Evolutionary conservation across 2,329 filamentous ascomycete genomes (phyloP).

Genomic region (Trichoderma polysporum): DNA sequence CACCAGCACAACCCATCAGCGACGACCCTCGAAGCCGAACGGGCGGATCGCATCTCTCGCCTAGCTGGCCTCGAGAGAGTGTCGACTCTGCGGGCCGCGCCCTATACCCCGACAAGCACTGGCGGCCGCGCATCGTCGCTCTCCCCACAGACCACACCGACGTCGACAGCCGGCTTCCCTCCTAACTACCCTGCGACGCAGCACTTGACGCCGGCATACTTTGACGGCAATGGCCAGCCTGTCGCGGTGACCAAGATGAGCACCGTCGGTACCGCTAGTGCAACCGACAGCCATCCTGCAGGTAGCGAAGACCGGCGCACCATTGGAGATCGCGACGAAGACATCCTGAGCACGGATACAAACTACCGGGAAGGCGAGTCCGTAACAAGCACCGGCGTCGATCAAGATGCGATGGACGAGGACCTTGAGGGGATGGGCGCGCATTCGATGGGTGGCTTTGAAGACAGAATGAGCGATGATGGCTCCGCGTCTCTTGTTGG

Average conservation of each 20-base stretch:
- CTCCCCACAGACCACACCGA: constrained; percentile 51
- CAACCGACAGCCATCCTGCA: constrained; percentile 70
- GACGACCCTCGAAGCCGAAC: constrained; percentile 83
- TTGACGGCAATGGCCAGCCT: constrained; percentile 72
- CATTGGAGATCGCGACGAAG: constrained; percentile 60
- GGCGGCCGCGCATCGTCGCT: constrained; percentile 38
- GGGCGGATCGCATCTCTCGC: constrained; percentile 91
- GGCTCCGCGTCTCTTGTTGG: constrained; percentile 81
- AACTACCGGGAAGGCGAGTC: constrained; percentile 58
- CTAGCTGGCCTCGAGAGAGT: constrained; percentile 89
- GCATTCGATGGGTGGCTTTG: constrained; percentile 51
- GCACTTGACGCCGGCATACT: constrained; percentile 66
- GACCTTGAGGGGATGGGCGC: constrained; percentile 48
- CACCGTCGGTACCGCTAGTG: constrained; percentile 88
- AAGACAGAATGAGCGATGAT: constrained; percentile 82
- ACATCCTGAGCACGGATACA: constrained; percentile 69
- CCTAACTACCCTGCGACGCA: constrained; percentile 39
- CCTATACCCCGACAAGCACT: constrained; percentile 33
- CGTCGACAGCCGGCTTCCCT: constrained; percentile 47
- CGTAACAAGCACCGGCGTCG: constrained; percentile 55
- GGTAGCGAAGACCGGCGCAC: constrained; percentile 54
- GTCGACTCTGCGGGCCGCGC: constrained; percentile 65
- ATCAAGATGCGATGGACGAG: constrained; percentile 52
- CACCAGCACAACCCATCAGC: constrained; percentile 60
- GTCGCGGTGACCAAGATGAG: constrained; percentile 73